Percentiles rank a stretch among this genome's conserved stretches.
Conservation (phyloP, 176 grass and related monocot genomes). For the Musa troglodytarum region DNA sequence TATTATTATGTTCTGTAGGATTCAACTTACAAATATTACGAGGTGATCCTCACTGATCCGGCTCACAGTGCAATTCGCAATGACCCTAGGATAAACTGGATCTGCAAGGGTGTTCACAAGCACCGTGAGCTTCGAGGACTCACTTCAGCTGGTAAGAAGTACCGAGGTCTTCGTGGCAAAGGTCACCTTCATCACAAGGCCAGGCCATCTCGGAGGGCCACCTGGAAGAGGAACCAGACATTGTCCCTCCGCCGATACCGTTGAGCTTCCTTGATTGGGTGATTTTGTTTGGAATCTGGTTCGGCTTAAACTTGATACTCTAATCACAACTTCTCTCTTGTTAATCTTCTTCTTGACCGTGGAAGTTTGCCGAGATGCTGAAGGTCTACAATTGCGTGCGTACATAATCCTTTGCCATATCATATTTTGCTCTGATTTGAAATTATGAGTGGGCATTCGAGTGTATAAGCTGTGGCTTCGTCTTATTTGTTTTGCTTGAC, state of each 20-base stretch:
- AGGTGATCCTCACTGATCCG: conserved; percentile 1
- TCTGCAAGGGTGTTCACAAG: conserved; percentile 14
- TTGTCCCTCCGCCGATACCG: conserved; percentile 7
- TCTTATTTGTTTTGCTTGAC: too few relatives aligned
- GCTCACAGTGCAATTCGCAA: conserved; percentile 9
- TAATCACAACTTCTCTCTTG: too few relatives aligned
- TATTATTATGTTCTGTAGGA: neutral
- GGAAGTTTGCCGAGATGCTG: too few relatives aligned
- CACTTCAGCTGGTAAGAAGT: conserved; percentile 14
- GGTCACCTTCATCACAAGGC: neutral
- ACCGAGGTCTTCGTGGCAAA: neutral
- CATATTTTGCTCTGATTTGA: too few relatives aligned
- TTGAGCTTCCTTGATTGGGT: neutral
- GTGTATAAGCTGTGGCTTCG: too few relatives aligned
- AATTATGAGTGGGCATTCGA: too few relatives aligned
- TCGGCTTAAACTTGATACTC: neutral
- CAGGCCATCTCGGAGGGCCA: conserved; percentile 3
- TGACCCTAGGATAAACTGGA: conserved; percentile 8
- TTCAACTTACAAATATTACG: conserved; percentile 4
- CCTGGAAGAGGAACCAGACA: conserved; percentile 13
- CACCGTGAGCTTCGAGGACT: conserved; percentile 9
- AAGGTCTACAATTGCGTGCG: too few relatives aligned
- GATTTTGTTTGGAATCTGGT: neutral
- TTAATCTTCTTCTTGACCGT: too few relatives aligned
- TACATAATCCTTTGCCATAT: too few relatives aligned